Conservation (phyloP, 768 basidiomycete genomes). For the Boletus sp. region DNA sequence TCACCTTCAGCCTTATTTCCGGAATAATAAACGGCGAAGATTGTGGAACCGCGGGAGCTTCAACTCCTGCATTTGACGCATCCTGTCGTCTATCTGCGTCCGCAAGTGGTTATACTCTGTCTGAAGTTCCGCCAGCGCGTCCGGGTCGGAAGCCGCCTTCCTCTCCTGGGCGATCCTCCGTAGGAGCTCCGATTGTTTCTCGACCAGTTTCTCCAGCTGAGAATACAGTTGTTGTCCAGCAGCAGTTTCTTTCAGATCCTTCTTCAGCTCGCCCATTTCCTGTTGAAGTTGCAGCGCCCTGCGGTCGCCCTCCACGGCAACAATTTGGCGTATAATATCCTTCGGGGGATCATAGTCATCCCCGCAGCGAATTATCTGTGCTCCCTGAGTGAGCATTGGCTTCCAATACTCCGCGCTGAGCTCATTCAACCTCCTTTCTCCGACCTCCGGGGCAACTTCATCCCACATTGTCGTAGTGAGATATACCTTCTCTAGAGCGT, state of each 20-base stretch:
- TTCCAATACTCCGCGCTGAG: constrained; percentile 9
- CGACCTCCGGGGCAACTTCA: constrained; percentile 3
- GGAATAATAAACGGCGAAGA: background rate
- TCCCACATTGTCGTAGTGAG: constrained; percentile 35
- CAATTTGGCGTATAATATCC: constrained; percentile 4
- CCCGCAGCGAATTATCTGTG: constrained; percentile 2
- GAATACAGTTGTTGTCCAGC: background rate
- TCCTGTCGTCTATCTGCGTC: too few relatives aligned
- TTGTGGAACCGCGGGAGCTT: too few relatives aligned
- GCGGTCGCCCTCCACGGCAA: background rate
- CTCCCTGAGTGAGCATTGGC: constrained; percentile 10
- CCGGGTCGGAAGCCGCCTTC: background rate
- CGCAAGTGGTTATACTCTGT: too few relatives aligned
- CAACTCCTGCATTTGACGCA: too few relatives aligned
- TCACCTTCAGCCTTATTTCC: too few relatives aligned
- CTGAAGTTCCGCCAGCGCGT: too few relatives aligned
- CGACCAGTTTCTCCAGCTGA: background rate
- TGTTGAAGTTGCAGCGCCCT: background rate
- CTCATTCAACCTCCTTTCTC: constrained; percentile 14
- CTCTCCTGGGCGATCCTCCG: constrained; percentile 8
- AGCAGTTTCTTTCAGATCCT: background rate
- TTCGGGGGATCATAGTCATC: constrained; percentile 5
- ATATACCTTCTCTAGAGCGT: constrained; percentile 31
- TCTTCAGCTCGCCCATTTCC: constrained; percentile 2
- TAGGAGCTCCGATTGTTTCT: constrained; percentile 9